These are phyloP conservation scores for Populus hybrid DNA, from an alignment of 441 rosid species.

Conservation along the genomic window DNA sequence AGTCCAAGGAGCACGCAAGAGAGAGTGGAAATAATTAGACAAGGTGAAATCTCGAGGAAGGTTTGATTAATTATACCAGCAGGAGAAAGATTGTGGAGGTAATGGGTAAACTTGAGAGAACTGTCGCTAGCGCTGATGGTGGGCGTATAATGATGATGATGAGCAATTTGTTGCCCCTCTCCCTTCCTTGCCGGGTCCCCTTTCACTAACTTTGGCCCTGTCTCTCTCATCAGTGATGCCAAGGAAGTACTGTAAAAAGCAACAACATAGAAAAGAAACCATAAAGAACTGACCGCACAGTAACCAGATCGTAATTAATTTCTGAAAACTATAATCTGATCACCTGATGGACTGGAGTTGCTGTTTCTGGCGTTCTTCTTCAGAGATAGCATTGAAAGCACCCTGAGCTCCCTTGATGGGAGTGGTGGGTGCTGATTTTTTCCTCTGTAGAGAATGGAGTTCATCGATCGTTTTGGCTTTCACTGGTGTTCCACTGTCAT, in stretches of 20 bases:
- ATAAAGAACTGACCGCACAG: not conserved
- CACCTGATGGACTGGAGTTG: constrained; percentile 85
- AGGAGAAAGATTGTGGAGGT: constrained; percentile 86
- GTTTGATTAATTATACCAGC: constrained; percentile 42
- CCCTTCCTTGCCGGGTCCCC: constrained; percentile 71
- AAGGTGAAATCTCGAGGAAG: not conserved
- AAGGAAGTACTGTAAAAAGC: constrained; percentile 63
- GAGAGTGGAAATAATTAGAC: not conserved
- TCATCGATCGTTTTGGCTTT: constrained; percentile 72
- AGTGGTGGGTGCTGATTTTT: constrained; percentile 69
- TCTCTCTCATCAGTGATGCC: constrained; percentile 84
- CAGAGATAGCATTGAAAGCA: constrained; percentile 43
- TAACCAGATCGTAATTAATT: not conserved
- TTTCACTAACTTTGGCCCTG: constrained; percentile 68
- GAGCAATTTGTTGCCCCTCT: constrained; percentile 41
- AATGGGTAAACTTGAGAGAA: constrained; percentile 66
- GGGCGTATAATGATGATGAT: constrained; percentile 41
- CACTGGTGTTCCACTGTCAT: constrained; percentile 63
- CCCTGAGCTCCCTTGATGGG: constrained; percentile 48
- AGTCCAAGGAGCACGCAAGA: not conserved
- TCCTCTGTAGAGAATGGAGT: constrained; percentile 75
- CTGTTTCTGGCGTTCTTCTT: constrained; percentile 69
- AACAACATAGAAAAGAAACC: not conserved
- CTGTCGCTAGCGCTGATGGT: constrained; percentile 57
- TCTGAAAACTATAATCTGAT: not conserved